Base-by-base conservation (phyloP, 176 grass and related monocot species). In the Carex parvula region DNA sequence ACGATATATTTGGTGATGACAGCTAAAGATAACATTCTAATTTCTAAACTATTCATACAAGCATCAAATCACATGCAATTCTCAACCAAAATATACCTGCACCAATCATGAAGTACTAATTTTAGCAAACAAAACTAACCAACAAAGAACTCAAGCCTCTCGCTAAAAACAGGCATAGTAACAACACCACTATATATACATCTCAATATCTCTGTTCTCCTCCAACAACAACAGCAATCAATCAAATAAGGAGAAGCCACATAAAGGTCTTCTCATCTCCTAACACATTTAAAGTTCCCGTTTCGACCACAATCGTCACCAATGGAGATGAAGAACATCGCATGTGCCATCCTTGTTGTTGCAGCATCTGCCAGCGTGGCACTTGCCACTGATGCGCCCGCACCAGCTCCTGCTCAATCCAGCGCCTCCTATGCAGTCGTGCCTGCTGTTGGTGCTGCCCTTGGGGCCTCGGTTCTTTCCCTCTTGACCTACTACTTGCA, bases 321-420 rank as follows among this genome's bases (percentile, higher is more conserved):
- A 83, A 88, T 88, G 87, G 87, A 88, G 81, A 88, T 84, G 87
- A 88, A 63, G 87, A 88, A 84, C 61, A 61, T 88, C 20, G 82
- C 87, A 48, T 88, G 63, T 60, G 62, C 60, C 50, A 54, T 84
- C 63, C 82, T 88, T 68, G 74, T 87, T 63, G 64, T 79, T 15
- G 82, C 87, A 1, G 87, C 82, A 39, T 84, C 87, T 13, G 82
- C 82, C 62, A 79, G 70, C 13, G 35, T 61, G 15, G 87, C 74
- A 46, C 37, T 87, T 44, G 85, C 85, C 33, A 59, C 78, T 18
- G 85, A 81, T 55, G 75, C 78, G 10, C 85, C 85, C 2, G 77
- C 85, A 14, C 78, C 78, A 4, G 85, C 78, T 20, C 85, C 85
- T 17, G 21, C 78, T 71, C 74, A 58, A 48, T 76, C 69, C 61